phyloP scores from a whole-genome alignment of 805 yeast species.

The Pichia deserticola region DNA sequence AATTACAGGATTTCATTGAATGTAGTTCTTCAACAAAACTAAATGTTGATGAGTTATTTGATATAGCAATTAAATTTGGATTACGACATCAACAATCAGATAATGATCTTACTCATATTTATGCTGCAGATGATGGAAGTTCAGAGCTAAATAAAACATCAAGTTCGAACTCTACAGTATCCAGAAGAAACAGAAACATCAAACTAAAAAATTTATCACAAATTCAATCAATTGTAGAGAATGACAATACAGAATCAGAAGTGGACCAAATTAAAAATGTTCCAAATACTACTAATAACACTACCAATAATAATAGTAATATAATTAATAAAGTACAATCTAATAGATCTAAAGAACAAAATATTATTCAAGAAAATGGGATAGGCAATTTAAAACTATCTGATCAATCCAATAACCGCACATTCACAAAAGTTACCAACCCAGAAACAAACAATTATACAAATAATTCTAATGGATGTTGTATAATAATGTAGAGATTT shows the following conservation, averaged over 20 bases:
- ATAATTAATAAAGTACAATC: too few species aligned
- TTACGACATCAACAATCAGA: slow-evolving; percentile 7
- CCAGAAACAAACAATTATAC: too few species aligned
- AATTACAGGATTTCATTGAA: slow-evolving; percentile 41
- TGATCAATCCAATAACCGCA: too few species aligned
- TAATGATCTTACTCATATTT: slow-evolving; percentile 9
- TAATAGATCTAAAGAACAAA: too few species aligned
- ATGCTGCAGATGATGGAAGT: slow-evolving; percentile 2
- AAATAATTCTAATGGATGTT: not conserved
- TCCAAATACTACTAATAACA: too few species aligned
- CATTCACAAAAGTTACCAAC: too few species aligned
- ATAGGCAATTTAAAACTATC: too few species aligned
- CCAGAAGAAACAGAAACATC: not conserved
- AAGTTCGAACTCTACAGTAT: not conserved
- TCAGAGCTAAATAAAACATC: not conserved
- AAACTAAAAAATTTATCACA: not conserved
- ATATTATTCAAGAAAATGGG: too few species aligned
- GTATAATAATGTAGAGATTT: not conserved
- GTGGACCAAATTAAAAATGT: too few species aligned
- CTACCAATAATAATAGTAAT: too few species aligned
- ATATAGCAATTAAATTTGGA: slow-evolving; percentile 19
- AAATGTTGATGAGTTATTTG: slow-evolving; percentile 75
- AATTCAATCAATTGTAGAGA: too few species aligned
- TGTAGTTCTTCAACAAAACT: slow-evolving; percentile 77
- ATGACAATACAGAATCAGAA: too few species aligned